Percentiles rank a stretch among this genome's conserved stretches.
phyloP scores from a whole-genome alignment of 2,329 filamentous ascomycete species.

The Verticillium klebahnii region DNA sequence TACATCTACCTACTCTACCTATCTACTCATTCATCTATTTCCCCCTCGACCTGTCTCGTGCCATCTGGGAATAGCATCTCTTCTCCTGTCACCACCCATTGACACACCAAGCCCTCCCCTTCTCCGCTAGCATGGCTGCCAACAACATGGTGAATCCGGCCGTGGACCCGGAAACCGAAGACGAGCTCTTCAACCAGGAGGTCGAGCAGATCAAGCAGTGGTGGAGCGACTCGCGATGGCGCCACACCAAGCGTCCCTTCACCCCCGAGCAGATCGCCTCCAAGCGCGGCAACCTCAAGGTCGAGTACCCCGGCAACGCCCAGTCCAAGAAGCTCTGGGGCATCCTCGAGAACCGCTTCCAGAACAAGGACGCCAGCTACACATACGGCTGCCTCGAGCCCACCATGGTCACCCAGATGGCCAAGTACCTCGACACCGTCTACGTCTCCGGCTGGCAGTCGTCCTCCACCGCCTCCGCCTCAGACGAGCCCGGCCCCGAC shows the following conservation, averaged over 20 bases:
- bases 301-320: constrained; percentile 85
- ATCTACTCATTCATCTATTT: constrained; percentile 1
- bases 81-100: background rate
- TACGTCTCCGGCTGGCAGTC: constrained; percentile 99
- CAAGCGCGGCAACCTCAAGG: constrained; percentile 86
- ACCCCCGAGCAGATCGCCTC: constrained; percentile 95
- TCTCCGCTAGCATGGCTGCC: constrained; percentile 42
- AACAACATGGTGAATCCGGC: constrained; percentile 58
- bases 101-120: background rate
- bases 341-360: constrained; percentile 79
- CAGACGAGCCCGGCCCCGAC: constrained; percentile 95
- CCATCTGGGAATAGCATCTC: constrained; percentile 9
- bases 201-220: constrained; percentile 86
- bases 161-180: constrained; percentile 52
- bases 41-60: constrained; percentile 2
- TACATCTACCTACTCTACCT: constrained; percentile 5
- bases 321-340: constrained; percentile 94
- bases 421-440: constrained; percentile 96
- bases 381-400: constrained; percentile 97
- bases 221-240: constrained; percentile 92
- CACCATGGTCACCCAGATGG: constrained; percentile 99
- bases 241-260: constrained; percentile 86
- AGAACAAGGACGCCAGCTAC: constrained; percentile 83
- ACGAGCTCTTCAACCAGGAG: constrained; percentile 71
- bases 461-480: constrained; percentile 89